A percentile compares a stretch with the other conserved stretches of the same genome.
Evolutionary conservation across 83 land plant genomes (phyloP).

Genomic region (Isoetes engelmannii): DNA sequence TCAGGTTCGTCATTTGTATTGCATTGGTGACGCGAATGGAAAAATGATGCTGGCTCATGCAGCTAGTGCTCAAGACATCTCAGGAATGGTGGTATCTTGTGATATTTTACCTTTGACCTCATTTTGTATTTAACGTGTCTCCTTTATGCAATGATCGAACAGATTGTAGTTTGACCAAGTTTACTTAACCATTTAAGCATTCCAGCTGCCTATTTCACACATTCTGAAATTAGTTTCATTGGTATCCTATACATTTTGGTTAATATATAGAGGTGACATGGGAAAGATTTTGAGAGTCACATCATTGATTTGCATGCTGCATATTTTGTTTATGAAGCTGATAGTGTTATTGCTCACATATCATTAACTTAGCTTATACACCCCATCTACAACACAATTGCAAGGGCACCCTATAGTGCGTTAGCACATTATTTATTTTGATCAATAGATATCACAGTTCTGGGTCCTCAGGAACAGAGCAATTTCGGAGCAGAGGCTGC

Average conservation of each 20-base stretch:
- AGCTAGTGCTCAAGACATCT: conserved; percentile 9
- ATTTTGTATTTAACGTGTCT: not conserved
- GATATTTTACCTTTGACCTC: not conserved
- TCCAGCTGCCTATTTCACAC: conserved; percentile 8
- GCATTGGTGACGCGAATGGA: conserved; percentile 10
- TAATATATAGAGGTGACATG: not conserved
- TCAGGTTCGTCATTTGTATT: conserved; percentile 9
- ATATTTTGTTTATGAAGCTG: not conserved
- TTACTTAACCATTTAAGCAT: conserved; percentile 8
- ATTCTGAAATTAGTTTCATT: conserved; percentile 3
- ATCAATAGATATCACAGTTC: no score
- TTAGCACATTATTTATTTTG: no score
- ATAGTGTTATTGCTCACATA: conserved; percentile 1
- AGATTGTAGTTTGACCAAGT: not conserved
- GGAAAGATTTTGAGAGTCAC: conserved; percentile 2
- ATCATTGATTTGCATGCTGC: conserved; percentile 5
- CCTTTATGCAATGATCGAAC: not conserved
- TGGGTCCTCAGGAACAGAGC: no score
- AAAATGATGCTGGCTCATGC: conserved; percentile 11
- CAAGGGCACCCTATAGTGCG: no score
- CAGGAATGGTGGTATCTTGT: not conserved
- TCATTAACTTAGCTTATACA: no score
- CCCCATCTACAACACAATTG: no score
- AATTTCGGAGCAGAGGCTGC: no score
- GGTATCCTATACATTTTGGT: not conserved